Conservation (phyloP, 1,284 basidiomycete species). For the Sporisorium exsertum region DNA sequence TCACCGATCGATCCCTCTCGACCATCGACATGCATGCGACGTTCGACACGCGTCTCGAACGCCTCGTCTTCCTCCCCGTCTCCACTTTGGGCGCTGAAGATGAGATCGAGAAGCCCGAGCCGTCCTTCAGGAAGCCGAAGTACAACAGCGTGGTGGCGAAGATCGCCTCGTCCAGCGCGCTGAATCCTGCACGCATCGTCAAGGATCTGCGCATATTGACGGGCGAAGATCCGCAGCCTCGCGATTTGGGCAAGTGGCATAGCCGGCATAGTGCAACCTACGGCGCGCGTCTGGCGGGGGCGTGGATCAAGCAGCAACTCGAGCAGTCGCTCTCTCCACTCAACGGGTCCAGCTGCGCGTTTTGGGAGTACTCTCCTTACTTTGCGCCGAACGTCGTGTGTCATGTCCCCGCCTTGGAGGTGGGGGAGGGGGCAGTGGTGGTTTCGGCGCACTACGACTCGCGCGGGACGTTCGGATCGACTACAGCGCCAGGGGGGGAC, state of each 20-base stretch:
- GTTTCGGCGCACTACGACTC: slow-evolving; percentile 66
- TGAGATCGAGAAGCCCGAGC: slow-evolving; percentile 24
- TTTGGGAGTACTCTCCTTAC: slow-evolving; percentile 38
- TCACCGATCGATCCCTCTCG: slow-evolving; percentile 2
- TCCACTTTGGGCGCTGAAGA: background rate
- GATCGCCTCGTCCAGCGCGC: slow-evolving; percentile 26
- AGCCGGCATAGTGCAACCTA: slow-evolving; percentile 49
- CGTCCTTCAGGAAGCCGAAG: slow-evolving; percentile 25
- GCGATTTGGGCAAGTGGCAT: slow-evolving; percentile 28
- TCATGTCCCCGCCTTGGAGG: slow-evolving; percentile 14
- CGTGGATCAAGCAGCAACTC: slow-evolving; percentile 48
- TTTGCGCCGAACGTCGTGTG: slow-evolving; percentile 58
- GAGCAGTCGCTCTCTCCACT: slow-evolving; percentile 18
- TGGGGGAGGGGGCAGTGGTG: slow-evolving; percentile 55
- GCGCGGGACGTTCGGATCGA: slow-evolving; percentile 61
- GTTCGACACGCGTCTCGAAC: slow-evolving; percentile 36
- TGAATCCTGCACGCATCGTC: slow-evolving; percentile 22
- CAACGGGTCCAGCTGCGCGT: slow-evolving; percentile 28
- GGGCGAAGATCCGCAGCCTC: slow-evolving; percentile 37
- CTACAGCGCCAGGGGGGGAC: slow-evolving; percentile 64
- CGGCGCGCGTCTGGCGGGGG: slow-evolving; percentile 38
- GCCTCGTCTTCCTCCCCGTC: slow-evolving; percentile 18
- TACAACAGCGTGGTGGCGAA: slow-evolving; percentile 36
- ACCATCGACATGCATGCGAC: slow-evolving; percentile 22
- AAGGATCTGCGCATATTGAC: slow-evolving; percentile 46